These are phyloP conservation scores for Aotearoamyces nothofagi DNA, from an alignment of 2,329 filamentous ascomycete species.

Conservation along the genomic window DNA sequence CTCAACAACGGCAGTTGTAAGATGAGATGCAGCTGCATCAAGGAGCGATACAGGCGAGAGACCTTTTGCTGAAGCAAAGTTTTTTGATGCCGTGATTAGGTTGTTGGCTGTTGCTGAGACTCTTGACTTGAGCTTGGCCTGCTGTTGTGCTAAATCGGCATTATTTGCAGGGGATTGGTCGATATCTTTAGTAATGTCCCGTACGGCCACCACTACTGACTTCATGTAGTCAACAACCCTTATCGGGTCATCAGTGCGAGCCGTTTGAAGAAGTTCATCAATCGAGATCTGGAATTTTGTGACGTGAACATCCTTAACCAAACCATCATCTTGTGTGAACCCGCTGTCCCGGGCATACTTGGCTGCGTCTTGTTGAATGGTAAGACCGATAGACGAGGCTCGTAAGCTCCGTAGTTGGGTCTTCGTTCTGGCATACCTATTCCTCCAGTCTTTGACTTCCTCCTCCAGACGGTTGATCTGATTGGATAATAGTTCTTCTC, in stretches of 20 bases:
- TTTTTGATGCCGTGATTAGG: conserved; percentile 86
- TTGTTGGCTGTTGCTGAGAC: conserved; percentile 93
- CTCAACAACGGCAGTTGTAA: conserved; percentile 75
- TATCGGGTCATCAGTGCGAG: conserved; percentile 57
- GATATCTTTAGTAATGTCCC: conserved; percentile 73
- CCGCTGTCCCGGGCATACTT: conserved; percentile 49
- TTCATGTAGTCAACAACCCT: conserved; percentile 79
- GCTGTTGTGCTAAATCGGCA: conserved; percentile 35
- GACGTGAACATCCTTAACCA: conserved; percentile 83
- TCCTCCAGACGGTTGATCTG: conserved; percentile 64
- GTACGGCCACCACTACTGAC: conserved; percentile 64
- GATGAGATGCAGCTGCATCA: conserved; percentile 83
- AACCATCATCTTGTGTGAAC: conserved; percentile 55
- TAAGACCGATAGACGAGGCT: conserved; percentile 63
- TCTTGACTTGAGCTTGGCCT: conserved; percentile 58
- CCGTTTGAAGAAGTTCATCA: conserved; percentile 72
- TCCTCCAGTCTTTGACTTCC: conserved; percentile 81
- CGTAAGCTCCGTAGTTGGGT: conserved; percentile 73
- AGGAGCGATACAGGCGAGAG: conserved; percentile 86
- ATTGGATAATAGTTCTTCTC: conserved; percentile 62
- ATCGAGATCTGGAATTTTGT: conserved; percentile 92
- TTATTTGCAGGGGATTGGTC: conserved; percentile 39
- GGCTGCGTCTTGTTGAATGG: conserved; percentile 53
- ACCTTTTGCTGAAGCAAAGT: conserved; percentile 69
- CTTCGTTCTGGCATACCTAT: conserved; percentile 75